Percentiles rank a stretch among this genome's conserved stretches.
Conservation (phyloP, 2,329 filamentous ascomycete species). For the Cercospora citrullina region DNA sequence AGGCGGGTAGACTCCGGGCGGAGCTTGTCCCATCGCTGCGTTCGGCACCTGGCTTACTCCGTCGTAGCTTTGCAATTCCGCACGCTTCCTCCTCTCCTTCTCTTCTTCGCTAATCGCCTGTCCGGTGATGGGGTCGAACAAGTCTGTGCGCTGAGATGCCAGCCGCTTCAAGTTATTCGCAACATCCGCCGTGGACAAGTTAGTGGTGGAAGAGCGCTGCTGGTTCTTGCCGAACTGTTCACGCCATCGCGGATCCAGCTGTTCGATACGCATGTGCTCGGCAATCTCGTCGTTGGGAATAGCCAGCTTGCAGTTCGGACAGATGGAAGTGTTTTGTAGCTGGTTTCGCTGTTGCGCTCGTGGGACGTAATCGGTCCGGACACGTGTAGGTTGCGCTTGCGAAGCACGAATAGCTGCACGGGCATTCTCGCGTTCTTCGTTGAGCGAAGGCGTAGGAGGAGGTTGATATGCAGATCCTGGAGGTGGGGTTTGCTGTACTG, state of each 20-base stretch:
- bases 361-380: constrained; percentile 89
- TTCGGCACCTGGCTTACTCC: constrained; percentile 42
- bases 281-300: constrained; percentile 86
- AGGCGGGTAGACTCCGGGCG: constrained; percentile 42
- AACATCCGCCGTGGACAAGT: constrained; percentile 80
- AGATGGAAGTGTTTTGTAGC: constrained; percentile 66
- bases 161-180: constrained; percentile 95
- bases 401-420: constrained; percentile 71
- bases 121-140: constrained; percentile 75
- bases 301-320: constrained; percentile 89
- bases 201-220: constrained; percentile 79
- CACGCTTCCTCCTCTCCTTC: constrained; percentile 66
- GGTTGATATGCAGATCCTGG: constrained; percentile 34
- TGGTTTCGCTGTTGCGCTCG: constrained; percentile 63
- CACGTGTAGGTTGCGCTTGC: constrained; percentile 60
- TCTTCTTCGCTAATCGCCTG: constrained; percentile 61
- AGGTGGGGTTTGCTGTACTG: constrained; percentile 30
- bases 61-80: constrained; percentile 66
- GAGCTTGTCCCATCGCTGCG: constrained; percentile 50
- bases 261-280: constrained; percentile 90
- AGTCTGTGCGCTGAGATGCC: constrained; percentile 80
- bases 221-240: constrained; percentile 91
- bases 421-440: constrained; percentile 57
- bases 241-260: constrained; percentile 92
- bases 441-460: constrained; percentile 31